Conservation (phyloP, 192 early-diverging fungal species). For the Obelidium mucronatum region DNA sequence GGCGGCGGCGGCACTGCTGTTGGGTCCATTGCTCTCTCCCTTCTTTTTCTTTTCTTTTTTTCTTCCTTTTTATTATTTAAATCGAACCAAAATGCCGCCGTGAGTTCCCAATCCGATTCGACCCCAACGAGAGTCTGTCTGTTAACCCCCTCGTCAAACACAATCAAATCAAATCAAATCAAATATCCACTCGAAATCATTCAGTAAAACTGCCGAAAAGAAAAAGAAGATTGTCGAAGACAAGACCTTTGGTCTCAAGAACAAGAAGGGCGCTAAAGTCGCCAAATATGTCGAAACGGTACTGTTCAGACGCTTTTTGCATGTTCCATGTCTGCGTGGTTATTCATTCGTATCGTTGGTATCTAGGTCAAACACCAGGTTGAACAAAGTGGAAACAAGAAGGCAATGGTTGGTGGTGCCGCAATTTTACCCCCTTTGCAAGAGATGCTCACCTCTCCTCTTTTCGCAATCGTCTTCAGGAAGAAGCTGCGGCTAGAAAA, state of each 20-base stretch:
- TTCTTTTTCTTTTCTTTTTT: not conserved
- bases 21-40: not conserved
- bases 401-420: constrained; percentile 56
- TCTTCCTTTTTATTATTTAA: not conserved
- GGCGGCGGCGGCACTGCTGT: not conserved
- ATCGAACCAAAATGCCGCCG: not conserved
- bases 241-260: constrained; percentile 98
- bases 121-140: no score
- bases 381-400: constrained; percentile 52
- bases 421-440: not conserved
- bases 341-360: no score
- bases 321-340: no score
- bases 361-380: no score
- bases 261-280: constrained; percentile 96
- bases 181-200: no score
- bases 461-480: constrained; percentile 42
- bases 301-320: no score
- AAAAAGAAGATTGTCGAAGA: constrained; percentile 88
- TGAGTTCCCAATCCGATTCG: not conserved
- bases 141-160: no score
- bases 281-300: constrained; percentile 88
- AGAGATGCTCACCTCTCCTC: not conserved
- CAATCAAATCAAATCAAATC: no score
- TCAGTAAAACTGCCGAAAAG: not conserved
- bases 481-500: constrained; percentile 73